A percentile compares a stretch with the other conserved stretches of the same genome.
Conservation (phyloP, 2,329 filamentous ascomycete genomes). For the Diaporthe citri region DNA sequence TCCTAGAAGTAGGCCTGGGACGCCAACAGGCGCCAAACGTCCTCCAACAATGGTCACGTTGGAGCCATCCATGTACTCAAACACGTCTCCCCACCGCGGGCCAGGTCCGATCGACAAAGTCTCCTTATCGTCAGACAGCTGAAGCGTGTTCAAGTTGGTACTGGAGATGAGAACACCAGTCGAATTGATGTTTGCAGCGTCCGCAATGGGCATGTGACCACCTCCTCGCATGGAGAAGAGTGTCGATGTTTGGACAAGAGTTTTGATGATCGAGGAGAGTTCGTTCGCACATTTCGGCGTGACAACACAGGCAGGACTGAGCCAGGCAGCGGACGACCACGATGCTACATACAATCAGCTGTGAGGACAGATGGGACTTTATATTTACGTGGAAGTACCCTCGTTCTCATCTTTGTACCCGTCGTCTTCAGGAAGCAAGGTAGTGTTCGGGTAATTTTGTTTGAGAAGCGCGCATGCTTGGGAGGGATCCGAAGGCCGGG, state of each 20-base stretch:
- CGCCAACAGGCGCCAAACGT: constrained; percentile 47
- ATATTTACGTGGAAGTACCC: neutral
- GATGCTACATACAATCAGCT: neutral
- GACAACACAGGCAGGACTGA: constrained; percentile 45
- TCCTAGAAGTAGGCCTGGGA: constrained; percentile 47
- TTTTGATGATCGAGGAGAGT: constrained; percentile 40
- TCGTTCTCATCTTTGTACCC: neutral
- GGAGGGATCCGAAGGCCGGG: neutral
- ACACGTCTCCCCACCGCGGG: constrained; percentile 49
- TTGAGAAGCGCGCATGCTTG: constrained; percentile 5
- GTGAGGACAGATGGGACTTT: neutral
- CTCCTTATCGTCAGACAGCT: constrained; percentile 46
- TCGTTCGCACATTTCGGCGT: constrained; percentile 42
- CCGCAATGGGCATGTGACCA: constrained; percentile 48
- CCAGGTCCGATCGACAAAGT: constrained; percentile 50
- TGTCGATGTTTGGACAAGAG: constrained; percentile 40
- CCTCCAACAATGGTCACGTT: constrained; percentile 46
- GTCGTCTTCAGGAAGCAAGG: constrained; percentile 2
- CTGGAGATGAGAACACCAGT: constrained; percentile 53
- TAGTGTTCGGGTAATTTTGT: constrained; percentile 5
- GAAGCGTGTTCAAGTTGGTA: constrained; percentile 48
- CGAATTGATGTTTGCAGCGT: constrained; percentile 44
- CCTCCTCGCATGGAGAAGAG: constrained; percentile 48
- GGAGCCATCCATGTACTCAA: constrained; percentile 44
- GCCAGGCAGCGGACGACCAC: constrained; percentile 22